Base-by-base conservation (phyloP, 2,329 filamentous ascomycete species). In the Arthrobotrys musiformis region DNA sequence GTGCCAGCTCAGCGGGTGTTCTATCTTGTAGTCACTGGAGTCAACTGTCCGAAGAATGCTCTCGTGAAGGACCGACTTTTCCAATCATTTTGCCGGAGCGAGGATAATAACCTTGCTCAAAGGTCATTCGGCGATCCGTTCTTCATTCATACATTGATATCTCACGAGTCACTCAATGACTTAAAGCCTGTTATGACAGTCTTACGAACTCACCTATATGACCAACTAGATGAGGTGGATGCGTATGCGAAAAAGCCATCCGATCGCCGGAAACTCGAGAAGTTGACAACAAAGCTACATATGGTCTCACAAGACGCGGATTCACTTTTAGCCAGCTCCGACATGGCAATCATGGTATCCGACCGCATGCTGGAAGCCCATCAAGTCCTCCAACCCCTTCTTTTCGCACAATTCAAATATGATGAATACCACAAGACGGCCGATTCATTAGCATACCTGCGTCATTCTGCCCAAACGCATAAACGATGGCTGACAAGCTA, bases 321-420 rank as follows among this genome's bases (percentile, higher is more conserved):
- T 50, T 67, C 46, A 1, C 63, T 66, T 17, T 44, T 67, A 48
- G 63, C 63, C 22, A 67, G 63, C 48, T 44, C 63, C 13, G 48
- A 67, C 9, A 67, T 56, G 63, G 63, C 63, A 3, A 67, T 67
- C 17, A 67, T 67, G 63, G 63, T 56, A 3, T 54, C 63, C 11
- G 63, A 67, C 63, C 63, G 63, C 33, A 67, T 67, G 63, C 33
- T 67, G 28, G 63, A 67, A 30, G n/a, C 63, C 22, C 48, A 67
- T 46, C 46, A 56, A n/a, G 19, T 42, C 48, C 28, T 54, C 33
- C 44, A 56, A 30, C 28, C 24, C 1, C 46, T 22, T 8, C 48
- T 67, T 8, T 67, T 67, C n/a, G 26, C 44, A 9, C 15, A 62
- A 13, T 26, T 30, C 9, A 68, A 68, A 35, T 68, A 68, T 28